Percentiles rank a stretch among this genome's conserved stretches.
Conservation (phyloP, 306 rosid species). For the Sicyos edulis region DNA sequence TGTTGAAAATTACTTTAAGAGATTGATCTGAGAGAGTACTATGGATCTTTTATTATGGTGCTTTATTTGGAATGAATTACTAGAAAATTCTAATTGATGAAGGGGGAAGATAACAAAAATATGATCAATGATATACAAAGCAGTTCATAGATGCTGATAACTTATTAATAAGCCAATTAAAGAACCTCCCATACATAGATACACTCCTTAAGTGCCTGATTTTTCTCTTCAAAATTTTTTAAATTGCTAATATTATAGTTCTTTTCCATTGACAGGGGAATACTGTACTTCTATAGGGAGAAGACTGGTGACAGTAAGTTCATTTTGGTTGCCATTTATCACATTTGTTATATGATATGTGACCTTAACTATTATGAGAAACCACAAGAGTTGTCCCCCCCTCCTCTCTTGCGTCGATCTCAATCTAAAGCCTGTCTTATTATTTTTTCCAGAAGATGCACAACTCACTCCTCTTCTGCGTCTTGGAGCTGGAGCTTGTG, state of each 20-base stretch:
- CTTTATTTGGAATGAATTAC: background rate
- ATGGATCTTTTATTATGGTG: background rate
- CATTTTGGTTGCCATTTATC: background rate
- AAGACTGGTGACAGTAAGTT: slow-evolving; percentile 78
- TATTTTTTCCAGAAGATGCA: slow-evolving; percentile 70
- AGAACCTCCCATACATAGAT: background rate
- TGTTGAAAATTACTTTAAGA: background rate
- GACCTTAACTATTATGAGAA: background rate
- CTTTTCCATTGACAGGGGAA: slow-evolving; percentile 49
- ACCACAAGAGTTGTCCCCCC: background rate
- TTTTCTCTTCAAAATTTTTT: background rate
- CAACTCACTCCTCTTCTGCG: slow-evolving; percentile 87
- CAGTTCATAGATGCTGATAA: background rate
- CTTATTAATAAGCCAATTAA: background rate
- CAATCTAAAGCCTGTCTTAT: slow-evolving; percentile 9
- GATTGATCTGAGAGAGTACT: background rate
- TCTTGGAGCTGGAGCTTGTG: slow-evolving; percentile 99
- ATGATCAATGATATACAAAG: background rate
- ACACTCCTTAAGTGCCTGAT: background rate
- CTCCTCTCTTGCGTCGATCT: background rate
- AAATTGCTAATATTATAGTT: background rate
- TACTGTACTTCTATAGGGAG: slow-evolving; percentile 59
- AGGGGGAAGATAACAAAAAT: background rate
- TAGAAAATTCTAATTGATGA: background rate
- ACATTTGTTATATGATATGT: background rate